phyloP scores from a whole-genome alignment of 2,329 filamentous ascomycete species.

The Colletotrichum tropicale region DNA sequence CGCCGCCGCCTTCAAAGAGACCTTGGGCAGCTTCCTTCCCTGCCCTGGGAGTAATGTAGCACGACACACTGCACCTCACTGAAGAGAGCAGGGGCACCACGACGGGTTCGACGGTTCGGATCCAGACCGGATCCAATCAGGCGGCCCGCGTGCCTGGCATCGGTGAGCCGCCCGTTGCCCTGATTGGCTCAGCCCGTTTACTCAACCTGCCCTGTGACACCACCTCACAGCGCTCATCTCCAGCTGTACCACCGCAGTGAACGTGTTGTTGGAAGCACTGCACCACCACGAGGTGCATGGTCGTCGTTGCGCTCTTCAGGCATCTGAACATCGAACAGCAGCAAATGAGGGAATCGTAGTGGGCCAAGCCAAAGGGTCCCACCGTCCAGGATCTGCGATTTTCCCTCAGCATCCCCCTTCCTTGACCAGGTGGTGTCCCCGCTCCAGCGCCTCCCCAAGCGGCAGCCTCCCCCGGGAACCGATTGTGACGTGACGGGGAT shows the following conservation, averaged over 20 bases:
- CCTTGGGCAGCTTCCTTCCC: not conserved
- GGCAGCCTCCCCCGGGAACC: not conserved
- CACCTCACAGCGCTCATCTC: not conserved
- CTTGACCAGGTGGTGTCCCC: not conserved
- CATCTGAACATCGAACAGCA: not conserved
- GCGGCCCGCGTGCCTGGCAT: slow-evolving; percentile 2
- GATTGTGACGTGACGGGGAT: slow-evolving; percentile 8
- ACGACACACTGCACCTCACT: not conserved
- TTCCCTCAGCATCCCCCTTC: not conserved
- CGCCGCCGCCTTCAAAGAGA: not conserved
- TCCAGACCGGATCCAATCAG: slow-evolving; percentile 8
- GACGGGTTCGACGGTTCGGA: not conserved
- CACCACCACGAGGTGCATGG: not conserved
- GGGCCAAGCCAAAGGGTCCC: not conserved
- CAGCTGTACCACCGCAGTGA: not conserved
- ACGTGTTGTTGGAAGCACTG: not conserved
- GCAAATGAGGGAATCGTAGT: not conserved
- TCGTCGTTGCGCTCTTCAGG: not conserved
- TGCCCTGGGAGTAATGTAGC: not conserved
- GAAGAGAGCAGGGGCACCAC: not conserved
- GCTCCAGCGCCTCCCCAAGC: not conserved
- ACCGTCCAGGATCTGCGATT: not conserved
- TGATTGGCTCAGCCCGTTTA: slow-evolving; percentile 13
- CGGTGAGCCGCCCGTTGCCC: not conserved
- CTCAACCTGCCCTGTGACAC: not conserved